A percentile compares a stretch with the other conserved stretches of the same genome.
Evolutionary conservation across 768 basidiomycete genomes (phyloP).

Genomic region (Termitomyces sp.): DNA sequence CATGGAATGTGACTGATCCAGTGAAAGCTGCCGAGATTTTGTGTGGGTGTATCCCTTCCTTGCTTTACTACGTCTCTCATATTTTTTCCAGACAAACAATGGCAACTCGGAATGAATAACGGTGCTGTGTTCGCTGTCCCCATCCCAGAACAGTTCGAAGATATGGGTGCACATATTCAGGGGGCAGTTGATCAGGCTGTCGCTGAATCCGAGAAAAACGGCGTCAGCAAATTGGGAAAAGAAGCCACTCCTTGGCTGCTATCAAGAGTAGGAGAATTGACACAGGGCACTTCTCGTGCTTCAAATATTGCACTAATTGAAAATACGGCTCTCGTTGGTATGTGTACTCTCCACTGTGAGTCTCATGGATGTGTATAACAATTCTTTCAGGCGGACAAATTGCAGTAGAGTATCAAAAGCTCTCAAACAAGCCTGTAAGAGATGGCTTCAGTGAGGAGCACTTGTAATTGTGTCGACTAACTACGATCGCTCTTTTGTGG

Average conservation of each 20-base stretch:
- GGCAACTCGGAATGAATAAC: conserved; percentile 65
- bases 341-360: conserved; percentile 16
- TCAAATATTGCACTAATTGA: conserved; percentile 84
- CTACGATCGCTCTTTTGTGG: neutral
- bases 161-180: conserved; percentile 65
- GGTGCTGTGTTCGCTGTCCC: conserved; percentile 85
- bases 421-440: conserved; percentile 34
- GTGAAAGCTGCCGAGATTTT: conserved; percentile 67
- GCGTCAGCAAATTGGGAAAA: conserved; percentile 77
- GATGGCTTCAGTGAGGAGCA: conserved; percentile 4
- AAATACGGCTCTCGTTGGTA: conserved; percentile 84
- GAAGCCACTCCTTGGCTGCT: conserved; percentile 95
- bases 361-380: neutral
- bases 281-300: conserved; percentile 64
- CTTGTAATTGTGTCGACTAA: conserved; percentile 2
- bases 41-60: conserved; percentile 35
- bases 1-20: conserved; percentile 70
- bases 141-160: conserved; percentile 75
- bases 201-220: conserved; percentile 73
- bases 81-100: conserved; percentile 51
- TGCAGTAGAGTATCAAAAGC: conserved; percentile 65
- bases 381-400: conserved; percentile 63
- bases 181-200: conserved; percentile 80
- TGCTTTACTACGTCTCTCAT: neutral
- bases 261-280: conserved; percentile 75